phyloP scores from a whole-genome alignment of 2,329 filamentous ascomycete species.

The Aureobasidium sp. region DNA sequence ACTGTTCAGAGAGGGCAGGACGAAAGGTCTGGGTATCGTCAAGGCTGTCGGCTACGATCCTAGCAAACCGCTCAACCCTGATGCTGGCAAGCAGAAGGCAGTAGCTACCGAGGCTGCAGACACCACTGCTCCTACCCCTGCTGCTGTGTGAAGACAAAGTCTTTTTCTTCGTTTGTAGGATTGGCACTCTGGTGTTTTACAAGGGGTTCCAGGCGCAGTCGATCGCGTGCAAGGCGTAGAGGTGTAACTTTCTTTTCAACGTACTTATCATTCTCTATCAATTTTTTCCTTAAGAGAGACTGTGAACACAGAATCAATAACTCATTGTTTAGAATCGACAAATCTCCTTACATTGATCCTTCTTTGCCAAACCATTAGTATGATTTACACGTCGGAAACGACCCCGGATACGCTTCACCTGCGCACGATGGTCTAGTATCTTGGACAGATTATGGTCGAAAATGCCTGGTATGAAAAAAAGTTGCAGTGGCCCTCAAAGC shows the following conservation, averaged over 20 bases:
- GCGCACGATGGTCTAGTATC: no score
- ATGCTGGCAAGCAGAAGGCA: conserved; percentile 21
- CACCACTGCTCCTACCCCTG: background rate
- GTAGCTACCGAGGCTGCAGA: background rate
- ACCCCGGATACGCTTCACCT: no score
- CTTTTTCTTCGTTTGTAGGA: background rate
- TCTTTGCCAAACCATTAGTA: background rate
- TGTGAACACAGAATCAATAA: background rate
- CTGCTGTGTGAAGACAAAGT: background rate
- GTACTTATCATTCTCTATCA: background rate
- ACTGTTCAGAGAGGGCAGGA: conserved; percentile 86
- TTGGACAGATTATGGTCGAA: no score
- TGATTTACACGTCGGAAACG: no score
- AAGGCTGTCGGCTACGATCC: conserved; percentile 84
- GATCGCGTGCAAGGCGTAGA: background rate
- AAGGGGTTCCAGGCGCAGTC: background rate
- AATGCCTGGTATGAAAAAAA: no score
- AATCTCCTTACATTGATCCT: background rate
- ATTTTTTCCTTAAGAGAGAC: background rate
- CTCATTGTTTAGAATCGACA: background rate
- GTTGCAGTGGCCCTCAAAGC: no score
- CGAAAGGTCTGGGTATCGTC: conserved; percentile 91
- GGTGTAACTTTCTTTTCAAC: background rate
- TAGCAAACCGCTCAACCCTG: conserved; percentile 36
- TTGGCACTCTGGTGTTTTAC: background rate